A percentile compares a stretch with the other conserved stretches of the same genome.
phyloP scores from a whole-genome alignment of 345 rosid genomes.

The Pelargonium nanum region DNA sequence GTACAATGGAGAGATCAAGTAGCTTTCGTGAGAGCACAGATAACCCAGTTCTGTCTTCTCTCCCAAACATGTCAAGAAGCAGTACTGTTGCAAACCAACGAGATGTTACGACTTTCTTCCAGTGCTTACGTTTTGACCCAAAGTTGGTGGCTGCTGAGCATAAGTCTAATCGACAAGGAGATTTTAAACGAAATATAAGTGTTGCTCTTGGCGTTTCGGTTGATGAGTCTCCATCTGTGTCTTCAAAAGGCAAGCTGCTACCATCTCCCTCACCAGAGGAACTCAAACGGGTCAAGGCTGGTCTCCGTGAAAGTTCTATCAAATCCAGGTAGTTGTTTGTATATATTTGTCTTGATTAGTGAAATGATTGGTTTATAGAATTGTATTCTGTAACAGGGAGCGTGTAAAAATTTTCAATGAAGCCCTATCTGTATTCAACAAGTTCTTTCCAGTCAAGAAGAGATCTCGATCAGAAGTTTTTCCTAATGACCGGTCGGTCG shows the following conservation, averaged over 20 bases:
- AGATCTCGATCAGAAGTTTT: conserved; percentile 72
- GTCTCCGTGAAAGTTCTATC: conserved; percentile 51
- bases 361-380: conserved; percentile 22
- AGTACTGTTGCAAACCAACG: conserved; percentile 47
- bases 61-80: conserved; percentile 55
- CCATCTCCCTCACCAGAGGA: conserved; percentile 58
- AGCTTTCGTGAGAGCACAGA: conserved; percentile 79
- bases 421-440: conserved; percentile 71
- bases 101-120: conserved; percentile 67
- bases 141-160: conserved; percentile 66
- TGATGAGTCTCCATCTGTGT: conserved; percentile 60
- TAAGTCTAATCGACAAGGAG: conserved; percentile 65
- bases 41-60: conserved; percentile 57
- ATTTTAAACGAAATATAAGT: conserved; percentile 55
- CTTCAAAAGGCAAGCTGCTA: conserved; percentile 47
- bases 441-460: conserved; percentile 71
- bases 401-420: conserved; percentile 63
- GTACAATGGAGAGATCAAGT: conserved; percentile 73
- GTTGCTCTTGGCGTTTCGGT: conserved; percentile 63
- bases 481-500: conserved; percentile 44
- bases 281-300: conserved; percentile 56
- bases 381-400: conserved; percentile 48
- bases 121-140: conserved; percentile 61
- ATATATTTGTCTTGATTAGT: conserved; percentile 12
- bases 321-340: conserved; percentile 75